A percentile compares a stretch with the other conserved stretches of the same genome.
Conservation (phyloP, 1,284 basidiomycete species). For the Boletus mariae region DNA sequence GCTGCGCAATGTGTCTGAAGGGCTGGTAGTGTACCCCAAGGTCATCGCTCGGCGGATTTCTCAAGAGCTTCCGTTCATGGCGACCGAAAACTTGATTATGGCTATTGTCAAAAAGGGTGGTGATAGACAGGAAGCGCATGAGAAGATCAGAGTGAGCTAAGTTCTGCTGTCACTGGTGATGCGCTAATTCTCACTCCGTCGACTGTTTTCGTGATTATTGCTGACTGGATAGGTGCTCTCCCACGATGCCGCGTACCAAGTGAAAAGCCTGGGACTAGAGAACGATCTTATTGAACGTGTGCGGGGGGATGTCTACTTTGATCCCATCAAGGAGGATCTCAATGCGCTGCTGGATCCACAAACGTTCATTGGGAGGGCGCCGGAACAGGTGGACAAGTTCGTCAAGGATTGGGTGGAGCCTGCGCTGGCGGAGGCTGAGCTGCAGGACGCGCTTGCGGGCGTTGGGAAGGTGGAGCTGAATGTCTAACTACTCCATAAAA, state of each 20-base stretch:
- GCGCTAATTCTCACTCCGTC: slow-evolving; percentile 9
- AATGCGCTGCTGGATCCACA: slow-evolving; percentile 74
- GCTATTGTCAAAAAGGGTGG: slow-evolving; percentile 94
- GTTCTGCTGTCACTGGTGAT: slow-evolving; percentile 15
- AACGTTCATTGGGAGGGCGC: slow-evolving; percentile 88
- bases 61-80: slow-evolving; percentile 99
- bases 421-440: slow-evolving; percentile 67
- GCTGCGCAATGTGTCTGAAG: slow-evolving; percentile 95
- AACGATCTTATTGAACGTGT: slow-evolving; percentile 96
- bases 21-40: slow-evolving; percentile 94
- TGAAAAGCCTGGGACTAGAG: slow-evolving; percentile 92
- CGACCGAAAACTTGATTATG: slow-evolving; percentile 99
- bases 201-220: slow-evolving; percentile 16
- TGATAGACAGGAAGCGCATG: slow-evolving; percentile 95
- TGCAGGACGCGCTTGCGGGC: slow-evolving; percentile 56
- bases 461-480: slow-evolving; percentile 48
- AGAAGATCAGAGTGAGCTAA: slow-evolving; percentile 80
- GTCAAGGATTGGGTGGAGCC: slow-evolving; percentile 86
- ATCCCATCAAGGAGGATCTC: slow-evolving; percentile 61
- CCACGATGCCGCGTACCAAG: slow-evolving; percentile 91
- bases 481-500: slow-evolving; percentile 34
- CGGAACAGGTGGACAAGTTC: slow-evolving; percentile 91
- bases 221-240: slow-evolving; percentile 65
- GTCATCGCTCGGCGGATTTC: slow-evolving; percentile 91
- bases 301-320: slow-evolving; percentile 59